Conservation (phyloP, 805 yeast genomes). For the Ogataea trehalophila region DNA sequence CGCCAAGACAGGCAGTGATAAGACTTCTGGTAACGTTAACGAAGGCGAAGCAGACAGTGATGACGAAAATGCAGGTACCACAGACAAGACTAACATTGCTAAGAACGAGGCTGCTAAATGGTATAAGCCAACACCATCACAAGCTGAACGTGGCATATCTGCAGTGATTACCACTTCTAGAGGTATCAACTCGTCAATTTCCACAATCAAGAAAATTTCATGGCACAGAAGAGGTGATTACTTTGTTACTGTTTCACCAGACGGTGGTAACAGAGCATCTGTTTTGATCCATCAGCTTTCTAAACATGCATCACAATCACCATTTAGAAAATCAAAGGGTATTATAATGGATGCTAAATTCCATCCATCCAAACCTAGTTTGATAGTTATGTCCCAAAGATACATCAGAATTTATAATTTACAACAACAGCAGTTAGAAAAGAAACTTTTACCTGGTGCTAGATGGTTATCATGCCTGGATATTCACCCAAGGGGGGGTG, state of each 20-base stretch:
- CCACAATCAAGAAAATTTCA: conserved; percentile 71
- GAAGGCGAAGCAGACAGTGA: conserved; percentile 39
- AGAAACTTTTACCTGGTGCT: conserved; percentile 91
- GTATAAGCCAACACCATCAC: conserved; percentile 70
- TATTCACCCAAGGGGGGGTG: conserved; percentile 90
- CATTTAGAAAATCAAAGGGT: conserved; percentile 90
- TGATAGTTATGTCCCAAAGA: conserved; percentile 91
- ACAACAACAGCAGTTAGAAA: conserved; percentile 75
- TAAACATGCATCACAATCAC: conserved; percentile 91
- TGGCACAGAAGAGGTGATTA: conserved; percentile 99
- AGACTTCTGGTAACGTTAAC: conserved; percentile 29
- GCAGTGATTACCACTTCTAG: conserved; percentile 58
- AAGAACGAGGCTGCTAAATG: conserved; percentile 66
- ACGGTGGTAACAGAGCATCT: conserved; percentile 71
- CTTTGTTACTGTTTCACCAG: conserved; percentile 95
- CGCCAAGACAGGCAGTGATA: conserved; percentile 37
- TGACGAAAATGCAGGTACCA: conserved; percentile 26
- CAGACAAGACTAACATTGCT: conserved; percentile 17
- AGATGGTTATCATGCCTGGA: conserved; percentile 90
- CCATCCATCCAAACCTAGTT: conserved; percentile 94
- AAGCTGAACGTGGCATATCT: conserved; percentile 59
- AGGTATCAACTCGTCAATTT: conserved; percentile 36
- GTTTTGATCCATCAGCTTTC: conserved; percentile 93
- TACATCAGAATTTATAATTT: conserved; percentile 87
- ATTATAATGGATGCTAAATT: conserved; percentile 93